A percentile compares a stretch with the other conserved stretches of the same genome.
These are phyloP conservation scores for Eucalyptus brandiana DNA, from an alignment of 345 rosid species.

Conservation along the genomic window DNA sequence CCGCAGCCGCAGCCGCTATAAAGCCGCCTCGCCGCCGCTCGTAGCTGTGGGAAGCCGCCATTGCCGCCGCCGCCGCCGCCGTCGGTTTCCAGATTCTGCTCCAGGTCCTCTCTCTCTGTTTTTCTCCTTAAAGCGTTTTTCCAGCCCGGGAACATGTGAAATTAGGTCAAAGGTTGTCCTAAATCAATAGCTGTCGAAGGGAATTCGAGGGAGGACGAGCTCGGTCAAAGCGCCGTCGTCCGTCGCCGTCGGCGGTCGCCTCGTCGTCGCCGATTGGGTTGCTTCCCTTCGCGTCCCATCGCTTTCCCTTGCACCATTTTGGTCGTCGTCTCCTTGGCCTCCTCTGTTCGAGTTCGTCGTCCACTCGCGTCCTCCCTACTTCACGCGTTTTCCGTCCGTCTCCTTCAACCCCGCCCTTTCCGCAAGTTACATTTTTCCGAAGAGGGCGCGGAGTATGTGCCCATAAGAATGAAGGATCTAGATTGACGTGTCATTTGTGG, in stretches of 20 bases:
- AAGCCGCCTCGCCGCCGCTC: background rate
- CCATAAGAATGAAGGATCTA: background rate
- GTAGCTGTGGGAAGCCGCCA: background rate
- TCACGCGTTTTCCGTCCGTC: background rate
- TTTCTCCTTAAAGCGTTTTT: background rate
- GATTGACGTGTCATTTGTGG: background rate
- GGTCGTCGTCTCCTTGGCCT: background rate
- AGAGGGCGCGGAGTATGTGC: background rate
- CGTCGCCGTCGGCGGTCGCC: background rate
- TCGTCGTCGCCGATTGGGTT: background rate
- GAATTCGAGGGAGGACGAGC: background rate
- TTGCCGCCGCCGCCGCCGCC: background rate
- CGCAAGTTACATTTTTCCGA: background rate
- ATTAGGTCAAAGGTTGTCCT: background rate
- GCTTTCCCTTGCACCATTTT: background rate
- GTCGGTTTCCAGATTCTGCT: background rate
- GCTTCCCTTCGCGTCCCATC: background rate
- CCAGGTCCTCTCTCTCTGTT: background rate
- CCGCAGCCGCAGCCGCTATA: background rate
- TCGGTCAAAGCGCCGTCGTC: background rate
- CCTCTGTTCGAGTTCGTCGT: background rate
- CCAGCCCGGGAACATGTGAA: background rate
- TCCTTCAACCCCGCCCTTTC: background rate
- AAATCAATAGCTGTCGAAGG: background rate
- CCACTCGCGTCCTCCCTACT: background rate